Percentiles rank a stretch among this genome's conserved stretches.
phyloP scores from a whole-genome alignment of 352 stramenopile genomes.

The Poterioochromonas sp. region DNA sequence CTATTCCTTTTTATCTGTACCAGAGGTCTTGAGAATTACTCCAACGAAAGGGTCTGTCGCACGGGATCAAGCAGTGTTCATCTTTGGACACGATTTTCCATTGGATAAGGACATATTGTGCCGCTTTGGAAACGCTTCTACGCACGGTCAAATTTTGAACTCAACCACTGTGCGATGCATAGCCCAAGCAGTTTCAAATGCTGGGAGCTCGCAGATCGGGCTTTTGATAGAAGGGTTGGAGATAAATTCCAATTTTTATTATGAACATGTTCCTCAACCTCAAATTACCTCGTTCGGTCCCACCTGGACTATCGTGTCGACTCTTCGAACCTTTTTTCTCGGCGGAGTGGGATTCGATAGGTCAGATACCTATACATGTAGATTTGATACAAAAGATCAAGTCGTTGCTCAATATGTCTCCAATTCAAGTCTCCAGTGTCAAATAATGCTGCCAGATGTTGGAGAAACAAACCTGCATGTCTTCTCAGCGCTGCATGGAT shows the following conservation, averaged over 20 bases:
- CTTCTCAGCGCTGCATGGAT: too few relatives aligned
- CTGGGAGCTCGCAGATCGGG: background rate
- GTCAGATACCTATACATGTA: too few relatives aligned
- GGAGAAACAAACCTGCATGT: too few relatives aligned
- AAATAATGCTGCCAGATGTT: too few relatives aligned
- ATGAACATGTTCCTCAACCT: conserved; percentile 36
- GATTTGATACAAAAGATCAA: too few relatives aligned
- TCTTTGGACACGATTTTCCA: background rate
- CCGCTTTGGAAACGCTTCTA: background rate
- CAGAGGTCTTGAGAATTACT: background rate
- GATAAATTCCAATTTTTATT: conserved; percentile 38
- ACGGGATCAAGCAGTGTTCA: background rate
- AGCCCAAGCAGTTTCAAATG: background rate
- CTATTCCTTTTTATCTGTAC: too few relatives aligned
- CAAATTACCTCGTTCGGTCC: too few relatives aligned
- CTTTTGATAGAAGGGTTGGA: background rate
- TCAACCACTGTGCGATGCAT: background rate
- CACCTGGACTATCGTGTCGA: too few relatives aligned
- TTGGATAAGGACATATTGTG: background rate
- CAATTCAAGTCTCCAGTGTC: too few relatives aligned
- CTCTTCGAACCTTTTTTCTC: too few relatives aligned
- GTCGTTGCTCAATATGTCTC: too few relatives aligned
- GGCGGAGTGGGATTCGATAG: too few relatives aligned
- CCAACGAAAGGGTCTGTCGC: background rate
- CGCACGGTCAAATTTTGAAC: background rate